A percentile compares a stretch with the other conserved stretches of the same genome.
These are phyloP conservation scores for Clonostachys rosea DNA, from an alignment of 2,329 filamentous ascomycete species.

Conservation along the genomic window DNA sequence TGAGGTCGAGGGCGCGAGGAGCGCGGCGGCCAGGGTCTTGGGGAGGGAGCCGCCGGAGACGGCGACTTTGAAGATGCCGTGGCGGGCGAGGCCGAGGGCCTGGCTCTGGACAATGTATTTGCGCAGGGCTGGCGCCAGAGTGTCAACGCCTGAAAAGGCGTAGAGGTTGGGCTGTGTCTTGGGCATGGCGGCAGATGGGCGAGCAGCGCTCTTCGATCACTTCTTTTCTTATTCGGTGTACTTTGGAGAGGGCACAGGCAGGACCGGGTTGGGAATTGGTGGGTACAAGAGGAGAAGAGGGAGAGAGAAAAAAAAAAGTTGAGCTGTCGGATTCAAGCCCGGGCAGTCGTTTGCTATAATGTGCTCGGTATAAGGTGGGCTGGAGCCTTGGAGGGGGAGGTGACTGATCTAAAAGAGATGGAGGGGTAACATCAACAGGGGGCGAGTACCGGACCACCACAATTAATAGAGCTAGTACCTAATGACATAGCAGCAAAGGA, in stretches of 20 bases:
- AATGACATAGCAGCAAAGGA: too few species aligned
- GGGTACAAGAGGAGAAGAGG: background rate
- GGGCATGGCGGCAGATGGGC: slow-evolving; percentile 33
- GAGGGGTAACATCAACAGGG: too few species aligned
- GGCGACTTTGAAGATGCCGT: slow-evolving; percentile 82
- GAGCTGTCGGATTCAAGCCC: too few species aligned
- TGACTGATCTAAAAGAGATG: too few species aligned
- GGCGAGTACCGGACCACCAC: too few species aligned
- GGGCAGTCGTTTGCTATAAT: too few species aligned
- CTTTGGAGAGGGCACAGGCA: background rate
- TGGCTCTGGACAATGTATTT: slow-evolving; percentile 80
- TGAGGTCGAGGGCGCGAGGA: slow-evolving; percentile 54
- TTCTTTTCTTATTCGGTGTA: background rate
- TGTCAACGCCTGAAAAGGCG: slow-evolving; percentile 66
- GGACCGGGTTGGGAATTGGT: background rate
- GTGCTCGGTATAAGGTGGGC: too few species aligned
- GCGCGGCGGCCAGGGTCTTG: slow-evolving; percentile 77
- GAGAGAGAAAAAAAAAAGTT: background rate
- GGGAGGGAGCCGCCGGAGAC: slow-evolving; percentile 94
- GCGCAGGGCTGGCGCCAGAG: slow-evolving; percentile 74
- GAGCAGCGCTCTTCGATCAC: background rate
- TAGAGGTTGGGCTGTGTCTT: slow-evolving; percentile 67
- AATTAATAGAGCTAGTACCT: too few species aligned
- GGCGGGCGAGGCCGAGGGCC: slow-evolving; percentile 72
- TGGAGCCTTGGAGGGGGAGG: too few species aligned